Base-by-base conservation (phyloP, 805 yeast species). In the Komagataella phaffii region DNA sequence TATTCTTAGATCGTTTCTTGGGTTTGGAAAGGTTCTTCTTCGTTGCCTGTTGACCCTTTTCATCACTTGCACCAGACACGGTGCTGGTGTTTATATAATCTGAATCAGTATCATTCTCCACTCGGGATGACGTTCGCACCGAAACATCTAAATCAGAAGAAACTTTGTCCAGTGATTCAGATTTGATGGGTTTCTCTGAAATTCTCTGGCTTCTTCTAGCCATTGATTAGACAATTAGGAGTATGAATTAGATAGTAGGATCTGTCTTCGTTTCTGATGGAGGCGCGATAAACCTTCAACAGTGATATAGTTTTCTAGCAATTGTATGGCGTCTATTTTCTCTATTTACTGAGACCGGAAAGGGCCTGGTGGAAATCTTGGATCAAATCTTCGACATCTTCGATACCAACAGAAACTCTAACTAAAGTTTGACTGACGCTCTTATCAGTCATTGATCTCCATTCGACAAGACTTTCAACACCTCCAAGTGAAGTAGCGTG, bases 371-470 rank as follows among this genome's bases (percentile, higher is more conserved):
- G 66, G 10, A 76, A 64, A 59, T 77, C 81, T 46, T 68, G 69
- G 19, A 75, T 69, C 52, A 77, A 69, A 61, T 77, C 81, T 21
- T 73, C 72, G 44, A 66, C 66, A 57, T 76, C 74, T 55, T 77
- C 81, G 51, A 77, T 70, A 2, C 82, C 82, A 17, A 76, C 68
- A 54, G 79, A 74, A 46, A 77, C 66, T 54, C 81, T 62, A 48
- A 77, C 60, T 46, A 76, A 59, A 51, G 60, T 62, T 8, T 62
- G 54, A 3, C 23, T 17, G 8, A 47, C 47, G 24, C 66, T 59
- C 12, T 61, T 59, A 54, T 70, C 56, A 24, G 71, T 67, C 55
- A 74, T 51, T 30, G 40, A 30, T 30, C 40, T 30, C 40, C 40
- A 30, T 57, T 77, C 81, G 46, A 77, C 77, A 53, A 77, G 68